Evolutionary conservation across 257 asterid species (phyloP), one percentile per base, ranked within the genome.

Genomic region (Nicotiana undulata): DNA sequence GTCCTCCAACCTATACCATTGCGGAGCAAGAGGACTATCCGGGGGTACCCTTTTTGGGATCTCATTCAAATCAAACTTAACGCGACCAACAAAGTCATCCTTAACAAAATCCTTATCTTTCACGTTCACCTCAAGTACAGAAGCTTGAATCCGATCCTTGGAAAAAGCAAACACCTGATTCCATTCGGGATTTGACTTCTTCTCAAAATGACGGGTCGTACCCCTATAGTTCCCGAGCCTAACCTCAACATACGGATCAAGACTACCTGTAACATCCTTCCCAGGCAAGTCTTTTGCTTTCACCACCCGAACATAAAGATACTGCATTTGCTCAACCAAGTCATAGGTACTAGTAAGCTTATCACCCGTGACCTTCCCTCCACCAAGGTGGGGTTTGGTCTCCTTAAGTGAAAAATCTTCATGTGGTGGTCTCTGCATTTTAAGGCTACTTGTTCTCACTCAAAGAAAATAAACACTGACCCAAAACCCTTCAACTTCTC

Each of bases 241-340:
- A n/a, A 83, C 83, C 78, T 80, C 86, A 63, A 83, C 86, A 80
- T 79, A 83, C 18, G 86, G 86, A 56, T 80, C 83, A 31, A 65
- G 77, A 66, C 82, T 82, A 3, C 84, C 85, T 3, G 85, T 52
- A 18, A 77, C 61, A 77, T 82, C 77, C 44, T 76, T 82, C 26
- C 49, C 6, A 3, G 85, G 85, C 8, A 82, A 51, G 17, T 77
- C 72, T 18, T 46, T 70, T 1, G 85, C 85, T 72, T 81, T 81
- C 37, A 70, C 84, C 53, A 81, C 84, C 37, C 84, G 63, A 0
- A 72, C 84, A 40, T 63, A 82, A 56, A 82, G 79, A 52, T 63
- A 82, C 22, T 82, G 77, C 85, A 82, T 82, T 56, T 46, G 79
- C 85, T 82, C 85, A 76, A 82, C 85, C 24, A 82, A 80, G 78